Evolutionary conservation across 257 asterid genomes (phyloP).

Genomic region (Nyctanthes arbortristis): DNA sequence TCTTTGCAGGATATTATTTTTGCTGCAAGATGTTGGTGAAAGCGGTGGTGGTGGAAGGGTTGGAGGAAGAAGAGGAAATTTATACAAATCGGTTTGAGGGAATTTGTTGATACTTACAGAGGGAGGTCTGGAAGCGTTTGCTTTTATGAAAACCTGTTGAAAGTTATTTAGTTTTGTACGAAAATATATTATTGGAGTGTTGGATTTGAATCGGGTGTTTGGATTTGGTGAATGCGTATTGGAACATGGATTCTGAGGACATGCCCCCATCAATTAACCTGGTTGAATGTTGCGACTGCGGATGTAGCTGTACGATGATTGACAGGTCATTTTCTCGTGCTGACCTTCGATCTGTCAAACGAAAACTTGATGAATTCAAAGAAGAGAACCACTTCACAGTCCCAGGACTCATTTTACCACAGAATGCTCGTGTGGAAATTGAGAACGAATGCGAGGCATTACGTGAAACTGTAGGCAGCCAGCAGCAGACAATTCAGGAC

Average conservation of each 20-base stretch:
- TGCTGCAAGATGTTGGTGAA: constrained; percentile 13
- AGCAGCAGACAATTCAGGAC: constrained; percentile 72
- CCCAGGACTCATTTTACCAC: constrained; percentile 52
- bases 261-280: constrained; percentile 36
- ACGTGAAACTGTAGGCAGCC: constrained; percentile 80
- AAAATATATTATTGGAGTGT: constrained; percentile 23
- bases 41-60: constrained; percentile 14
- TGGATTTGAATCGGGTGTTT: constrained; percentile 20
- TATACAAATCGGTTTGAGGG: too few relatives aligned
- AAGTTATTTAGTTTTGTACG: too few relatives aligned
- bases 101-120: constrained; percentile 25
- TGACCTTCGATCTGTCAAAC: constrained; percentile 64
- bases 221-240: constrained; percentile 33
- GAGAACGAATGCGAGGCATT: constrained; percentile 78
- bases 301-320: constrained; percentile 55
- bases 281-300: constrained; percentile 74
- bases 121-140: constrained; percentile 40
- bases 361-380: constrained; percentile 58
- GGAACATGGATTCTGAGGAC: constrained; percentile 60
- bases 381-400: constrained; percentile 39
- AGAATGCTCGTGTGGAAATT: constrained; percentile 70
- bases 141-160: constrained; percentile 18
- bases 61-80: too few relatives aligned
- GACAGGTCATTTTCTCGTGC: constrained; percentile 51
- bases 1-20: constrained; percentile 19